These are phyloP conservation scores for Gloeophyllum trabeum DNA, from an alignment of 768 basidiomycete genomes.

Conservation along the genomic window DNA sequence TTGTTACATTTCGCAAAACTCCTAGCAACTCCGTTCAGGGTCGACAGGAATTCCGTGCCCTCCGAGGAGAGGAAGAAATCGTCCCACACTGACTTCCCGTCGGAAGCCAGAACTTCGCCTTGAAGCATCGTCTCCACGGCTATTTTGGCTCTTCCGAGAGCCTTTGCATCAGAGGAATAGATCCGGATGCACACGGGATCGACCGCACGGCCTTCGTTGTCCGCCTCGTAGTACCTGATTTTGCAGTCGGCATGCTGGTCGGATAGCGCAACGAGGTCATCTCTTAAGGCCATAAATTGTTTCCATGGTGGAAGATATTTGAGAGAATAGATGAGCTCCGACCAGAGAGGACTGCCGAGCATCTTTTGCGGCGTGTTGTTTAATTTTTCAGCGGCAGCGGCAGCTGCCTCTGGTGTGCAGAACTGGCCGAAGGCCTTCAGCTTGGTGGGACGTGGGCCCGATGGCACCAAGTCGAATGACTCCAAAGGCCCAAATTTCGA, in stretches of 20 bases:
- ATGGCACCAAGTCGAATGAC: slow-evolving; percentile 26
- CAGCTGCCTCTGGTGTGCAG: slow-evolving; percentile 20
- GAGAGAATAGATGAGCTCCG: slow-evolving; percentile 28
- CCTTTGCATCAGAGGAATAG: slow-evolving; percentile 21
- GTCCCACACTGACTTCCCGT: slow-evolving; percentile 29
- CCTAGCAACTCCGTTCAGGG: slow-evolving; percentile 19
- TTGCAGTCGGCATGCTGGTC: slow-evolving; percentile 18
- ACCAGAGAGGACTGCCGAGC: slow-evolving; percentile 22
- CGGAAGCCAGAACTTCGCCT: slow-evolving; percentile 24
- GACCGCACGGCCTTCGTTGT: slow-evolving; percentile 9
- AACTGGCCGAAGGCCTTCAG: slow-evolving; percentile 33
- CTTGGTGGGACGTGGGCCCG: slow-evolving; percentile 18
- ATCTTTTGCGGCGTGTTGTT: slow-evolving; percentile 23
- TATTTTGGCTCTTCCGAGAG: slow-evolving; percentile 24
- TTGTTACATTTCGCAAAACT: slow-evolving; percentile 29
- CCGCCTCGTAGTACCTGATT: slow-evolving; percentile 20
- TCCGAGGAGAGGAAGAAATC: slow-evolving; percentile 33
- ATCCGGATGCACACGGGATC: slow-evolving; percentile 27
- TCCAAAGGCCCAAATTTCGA: slow-evolving; percentile 24
- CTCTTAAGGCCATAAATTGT: slow-evolving; percentile 23
- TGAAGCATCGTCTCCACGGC: slow-evolving; percentile 25
- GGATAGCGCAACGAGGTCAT: slow-evolving; percentile 23
- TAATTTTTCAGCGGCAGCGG: slow-evolving; percentile 15
- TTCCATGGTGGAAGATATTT: slow-evolving; percentile 23
- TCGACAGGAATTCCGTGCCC: slow-evolving; percentile 25